These are phyloP conservation scores for Sophora flavescens DNA, from an alignment of 306 rosid species.

Conservation along the genomic window DNA sequence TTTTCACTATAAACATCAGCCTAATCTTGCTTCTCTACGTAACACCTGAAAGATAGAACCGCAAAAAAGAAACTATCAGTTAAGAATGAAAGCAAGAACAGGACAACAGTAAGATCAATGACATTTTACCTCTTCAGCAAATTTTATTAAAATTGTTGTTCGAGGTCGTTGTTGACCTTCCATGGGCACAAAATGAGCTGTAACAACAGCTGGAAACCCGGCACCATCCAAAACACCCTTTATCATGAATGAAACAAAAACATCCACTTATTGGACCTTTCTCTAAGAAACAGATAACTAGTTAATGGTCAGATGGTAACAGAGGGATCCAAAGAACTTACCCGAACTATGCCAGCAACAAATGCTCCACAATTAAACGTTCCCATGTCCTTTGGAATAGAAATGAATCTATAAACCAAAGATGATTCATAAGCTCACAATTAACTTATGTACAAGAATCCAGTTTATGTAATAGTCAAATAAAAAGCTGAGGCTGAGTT, in stretches of 20 bases:
- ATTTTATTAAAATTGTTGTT: conserved; percentile 95
- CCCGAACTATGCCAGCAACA: conserved; percentile 98
- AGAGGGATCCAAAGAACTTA: conserved; percentile 50
- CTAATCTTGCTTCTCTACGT: conserved; percentile 93
- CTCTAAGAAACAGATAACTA: conserved; percentile 38
- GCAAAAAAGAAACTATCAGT: conserved; percentile 36
- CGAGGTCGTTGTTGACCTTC: conserved; percentile 97
- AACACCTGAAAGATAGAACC: conserved; percentile 69
- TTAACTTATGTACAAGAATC: conserved; percentile 21
- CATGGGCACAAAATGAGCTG: conserved; percentile 98
- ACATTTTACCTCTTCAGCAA: conserved; percentile 81
- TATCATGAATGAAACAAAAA: conserved; percentile 45
- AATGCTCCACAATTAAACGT: conserved; percentile 97
- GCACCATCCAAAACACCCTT: conserved; percentile 95
- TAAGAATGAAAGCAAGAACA: not conserved
- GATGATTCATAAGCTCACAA: conserved; percentile 39
- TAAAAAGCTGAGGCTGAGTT: not conserved
- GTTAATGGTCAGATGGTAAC: not conserved
- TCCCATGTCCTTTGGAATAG: conserved; percentile 99
- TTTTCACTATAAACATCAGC: conserved; percentile 53
- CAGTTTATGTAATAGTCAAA: conserved; percentile 6
- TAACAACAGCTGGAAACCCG: conserved; percentile 98
- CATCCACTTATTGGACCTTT: conserved; percentile 41
- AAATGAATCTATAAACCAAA: conserved; percentile 76
- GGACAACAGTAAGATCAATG: conserved; percentile 27